Percentiles rank a stretch among this genome's conserved stretches.
Evolutionary conservation across 1,284 basidiomycete genomes (phyloP).

Genomic region (Cutaneotrichosporon dermatis): DNA sequence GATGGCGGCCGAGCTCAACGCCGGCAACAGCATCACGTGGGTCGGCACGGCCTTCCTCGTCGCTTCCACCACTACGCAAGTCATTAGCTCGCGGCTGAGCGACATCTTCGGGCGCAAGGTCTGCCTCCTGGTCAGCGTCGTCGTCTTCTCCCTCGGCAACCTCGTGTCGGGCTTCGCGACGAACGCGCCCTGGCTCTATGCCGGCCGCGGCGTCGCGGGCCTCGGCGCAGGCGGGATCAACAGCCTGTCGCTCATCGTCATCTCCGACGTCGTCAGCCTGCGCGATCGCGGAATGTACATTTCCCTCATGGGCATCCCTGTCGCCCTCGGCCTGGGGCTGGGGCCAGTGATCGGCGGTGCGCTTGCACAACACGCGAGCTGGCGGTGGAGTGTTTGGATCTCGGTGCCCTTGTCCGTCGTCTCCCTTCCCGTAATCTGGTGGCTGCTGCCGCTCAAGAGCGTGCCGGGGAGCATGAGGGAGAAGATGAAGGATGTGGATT

Average conservation of each 20-base stretch:
- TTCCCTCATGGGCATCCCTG: constrained; percentile 31
- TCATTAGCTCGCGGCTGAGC: constrained; percentile 28
- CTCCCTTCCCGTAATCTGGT: constrained; percentile 29
- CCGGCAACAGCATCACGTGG: constrained; percentile 30
- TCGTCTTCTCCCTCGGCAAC: constrained; percentile 30
- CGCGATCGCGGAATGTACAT: constrained; percentile 48
- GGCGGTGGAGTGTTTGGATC: constrained; percentile 38
- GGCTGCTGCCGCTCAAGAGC: constrained; percentile 27
- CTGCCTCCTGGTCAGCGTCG: constrained; percentile 22
- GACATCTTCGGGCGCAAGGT: constrained; percentile 34
- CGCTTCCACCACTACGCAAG: constrained; percentile 33
- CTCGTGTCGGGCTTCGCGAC: constrained; percentile 33
- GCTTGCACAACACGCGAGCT: constrained; percentile 25
- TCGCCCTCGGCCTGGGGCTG: constrained; percentile 25
- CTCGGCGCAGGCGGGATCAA: constrained; percentile 50
- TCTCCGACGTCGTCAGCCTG: constrained; percentile 47
- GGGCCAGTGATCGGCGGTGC: constrained; percentile 33
- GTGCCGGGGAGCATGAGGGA: constrained; percentile 22
- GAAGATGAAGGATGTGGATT: constrained; percentile 34
- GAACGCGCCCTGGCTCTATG: constrained; percentile 30
- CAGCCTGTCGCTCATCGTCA: constrained; percentile 46
- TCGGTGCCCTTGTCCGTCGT: constrained; percentile 21
- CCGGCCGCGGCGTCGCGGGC: constrained; percentile 47
- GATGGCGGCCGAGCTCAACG: constrained; percentile 29
- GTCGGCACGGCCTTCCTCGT: constrained; percentile 36